phyloP scores from a whole-genome alignment of 2,329 filamentous ascomycete species.

The Drechslerella dactyloides region DNA sequence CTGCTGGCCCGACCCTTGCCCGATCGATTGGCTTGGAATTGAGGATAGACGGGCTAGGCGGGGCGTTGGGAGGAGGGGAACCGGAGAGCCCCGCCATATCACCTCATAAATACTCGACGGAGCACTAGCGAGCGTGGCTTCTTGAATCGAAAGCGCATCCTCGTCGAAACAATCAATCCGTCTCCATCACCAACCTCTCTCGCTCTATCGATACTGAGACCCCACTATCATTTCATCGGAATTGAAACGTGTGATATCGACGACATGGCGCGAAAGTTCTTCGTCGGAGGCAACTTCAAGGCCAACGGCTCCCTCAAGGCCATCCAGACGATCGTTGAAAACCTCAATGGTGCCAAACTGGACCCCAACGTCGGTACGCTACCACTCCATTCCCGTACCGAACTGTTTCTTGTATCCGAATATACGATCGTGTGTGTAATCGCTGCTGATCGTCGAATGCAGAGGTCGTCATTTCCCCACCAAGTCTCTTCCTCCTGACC shows the following conservation, averaged over 20 bases:
- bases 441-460: constrained; percentile 55
- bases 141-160: too few species aligned
- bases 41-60: constrained; percentile 30
- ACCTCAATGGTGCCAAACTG: constrained; percentile 84
- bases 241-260: constrained; percentile 13
- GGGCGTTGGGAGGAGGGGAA: constrained; percentile 3
- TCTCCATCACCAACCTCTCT: not conserved
- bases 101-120: constrained; percentile 29
- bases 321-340: constrained; percentile 87
- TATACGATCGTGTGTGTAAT: not conserved
- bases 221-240: constrained; percentile 13
- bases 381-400: constrained; percentile 5
- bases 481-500: constrained; percentile 87
- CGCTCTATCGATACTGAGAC: not conserved
- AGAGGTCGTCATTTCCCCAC: constrained; percentile 96
- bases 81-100: constrained; percentile 42
- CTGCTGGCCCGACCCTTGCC: constrained; percentile 11
- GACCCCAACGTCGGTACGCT: constrained; percentile 74
- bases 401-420: not conserved
- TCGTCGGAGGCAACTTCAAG: constrained; percentile 99
- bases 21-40: constrained; percentile 17
- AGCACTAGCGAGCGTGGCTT: not conserved
- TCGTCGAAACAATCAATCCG: not conserved
- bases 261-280: constrained; percentile 74
- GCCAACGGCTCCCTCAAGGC: constrained; percentile 94